These are phyloP conservation scores for Podospora sp. DNA, from an alignment of 495 filamentous ascomycete genomes.

Conservation along the genomic window DNA sequence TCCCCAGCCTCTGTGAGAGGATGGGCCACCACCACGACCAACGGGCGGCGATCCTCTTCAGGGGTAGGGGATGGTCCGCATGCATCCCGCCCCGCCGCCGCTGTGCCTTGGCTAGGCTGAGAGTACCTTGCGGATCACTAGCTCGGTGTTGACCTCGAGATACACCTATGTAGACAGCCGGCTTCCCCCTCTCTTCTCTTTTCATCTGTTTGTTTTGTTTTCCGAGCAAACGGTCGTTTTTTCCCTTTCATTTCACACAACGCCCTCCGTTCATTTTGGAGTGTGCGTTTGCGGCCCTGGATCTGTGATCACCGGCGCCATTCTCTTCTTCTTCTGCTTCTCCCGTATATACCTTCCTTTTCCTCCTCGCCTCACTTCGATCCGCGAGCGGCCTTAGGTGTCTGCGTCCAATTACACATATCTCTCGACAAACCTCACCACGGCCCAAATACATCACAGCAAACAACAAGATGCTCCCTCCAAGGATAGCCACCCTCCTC, in stretches of 20 bases:
- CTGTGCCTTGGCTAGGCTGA: background rate
- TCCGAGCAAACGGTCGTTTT: background rate
- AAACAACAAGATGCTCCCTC: background rate
- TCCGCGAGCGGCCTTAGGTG: background rate
- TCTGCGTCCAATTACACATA: background rate
- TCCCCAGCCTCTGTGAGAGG: background rate
- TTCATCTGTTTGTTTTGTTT: conserved; percentile 13
- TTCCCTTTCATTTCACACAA: no score
- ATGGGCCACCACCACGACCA: background rate
- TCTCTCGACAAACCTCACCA: background rate
- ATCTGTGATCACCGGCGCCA: background rate
- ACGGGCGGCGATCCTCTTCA: background rate
- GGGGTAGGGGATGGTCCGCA: background rate
- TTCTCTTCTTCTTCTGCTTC: conserved; percentile 1
- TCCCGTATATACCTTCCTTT: background rate
- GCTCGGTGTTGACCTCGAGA: background rate
- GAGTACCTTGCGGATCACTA: no score
- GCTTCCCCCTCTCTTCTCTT: background rate
- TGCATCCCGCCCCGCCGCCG: background rate
- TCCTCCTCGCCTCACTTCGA: background rate
- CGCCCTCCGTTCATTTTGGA: background rate
- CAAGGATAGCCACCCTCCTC: conserved; percentile 22
- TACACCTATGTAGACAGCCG: conserved; percentile 3
- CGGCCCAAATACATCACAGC: background rate
- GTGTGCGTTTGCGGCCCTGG: background rate